Evolutionary conservation across 2,329 filamentous ascomycete genomes (phyloP).

Genomic region (Xylariaceae sp.): DNA sequence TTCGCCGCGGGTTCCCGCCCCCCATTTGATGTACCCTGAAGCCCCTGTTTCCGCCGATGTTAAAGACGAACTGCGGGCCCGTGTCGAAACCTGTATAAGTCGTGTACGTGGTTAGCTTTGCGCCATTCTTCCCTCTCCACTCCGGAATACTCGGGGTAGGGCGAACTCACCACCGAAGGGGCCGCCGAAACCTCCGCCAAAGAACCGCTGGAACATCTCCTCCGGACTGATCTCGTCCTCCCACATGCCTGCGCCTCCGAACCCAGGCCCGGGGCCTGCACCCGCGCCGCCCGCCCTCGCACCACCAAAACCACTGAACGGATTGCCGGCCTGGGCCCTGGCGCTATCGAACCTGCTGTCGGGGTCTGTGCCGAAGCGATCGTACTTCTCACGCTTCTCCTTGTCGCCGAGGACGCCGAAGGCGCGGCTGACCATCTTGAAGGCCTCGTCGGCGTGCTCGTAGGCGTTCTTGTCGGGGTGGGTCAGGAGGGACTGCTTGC

Average conservation of each 20-base stretch:
- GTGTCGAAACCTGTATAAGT: slow-evolving; percentile 64
- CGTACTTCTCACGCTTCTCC: slow-evolving; percentile 88
- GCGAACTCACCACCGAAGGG: slow-evolving; percentile 61
- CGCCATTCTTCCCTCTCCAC: background rate
- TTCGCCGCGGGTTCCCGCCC: slow-evolving; percentile 72
- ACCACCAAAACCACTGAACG: slow-evolving; percentile 44
- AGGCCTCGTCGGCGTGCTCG: slow-evolving; percentile 92
- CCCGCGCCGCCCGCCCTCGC: slow-evolving; percentile 45
- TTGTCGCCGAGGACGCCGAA: slow-evolving; percentile 92
- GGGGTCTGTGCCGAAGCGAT: slow-evolving; percentile 88
- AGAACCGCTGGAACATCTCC: slow-evolving; percentile 96
- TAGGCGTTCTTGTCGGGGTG: slow-evolving; percentile 99
- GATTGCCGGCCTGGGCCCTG: slow-evolving; percentile 52
- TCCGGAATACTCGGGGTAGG: background rate
- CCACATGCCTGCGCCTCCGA: slow-evolving; percentile 66
- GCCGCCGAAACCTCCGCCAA: slow-evolving; percentile 73
- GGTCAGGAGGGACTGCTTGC: slow-evolving; percentile 89
- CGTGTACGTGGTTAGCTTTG: slow-evolving; percentile 7
- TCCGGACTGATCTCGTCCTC: slow-evolving; percentile 94
- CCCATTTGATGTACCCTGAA: slow-evolving; percentile 96
- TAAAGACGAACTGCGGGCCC: slow-evolving; percentile 91
- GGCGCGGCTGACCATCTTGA: slow-evolving; percentile 95
- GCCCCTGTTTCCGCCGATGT: slow-evolving; percentile 87
- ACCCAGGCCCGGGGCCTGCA: slow-evolving; percentile 46
- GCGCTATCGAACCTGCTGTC: slow-evolving; percentile 79